phyloP scores from a whole-genome alignment of 225 moss, liverwort and hornwort species.

The Physcomitrium patens region DNA sequence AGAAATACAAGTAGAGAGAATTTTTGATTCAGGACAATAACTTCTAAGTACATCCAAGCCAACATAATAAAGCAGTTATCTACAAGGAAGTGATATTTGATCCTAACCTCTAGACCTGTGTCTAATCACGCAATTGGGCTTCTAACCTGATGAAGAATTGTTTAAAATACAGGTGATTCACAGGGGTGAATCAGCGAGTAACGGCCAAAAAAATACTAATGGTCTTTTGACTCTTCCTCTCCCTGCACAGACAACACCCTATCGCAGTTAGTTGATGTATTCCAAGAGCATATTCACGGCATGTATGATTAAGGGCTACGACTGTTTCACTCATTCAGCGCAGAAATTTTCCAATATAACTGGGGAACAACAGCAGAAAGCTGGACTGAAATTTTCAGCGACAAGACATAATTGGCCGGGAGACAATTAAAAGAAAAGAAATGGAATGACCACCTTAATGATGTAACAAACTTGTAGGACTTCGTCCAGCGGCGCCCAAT shows the following conservation, averaged over 20 bases:
- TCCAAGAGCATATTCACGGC: not conserved
- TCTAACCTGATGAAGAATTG: not conserved
- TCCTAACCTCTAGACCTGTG: not conserved
- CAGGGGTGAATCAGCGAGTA: conserved; percentile 14
- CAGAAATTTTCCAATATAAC: not conserved
- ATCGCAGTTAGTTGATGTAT: not conserved
- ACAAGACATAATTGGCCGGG: not conserved
- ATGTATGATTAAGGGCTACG: not conserved
- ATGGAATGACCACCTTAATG: conserved; percentile 37
- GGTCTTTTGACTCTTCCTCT: conserved; percentile 14
- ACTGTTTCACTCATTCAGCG: not conserved
- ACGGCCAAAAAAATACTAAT: not conserved
- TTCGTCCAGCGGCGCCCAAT: conserved; percentile 63
- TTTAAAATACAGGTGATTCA: conserved; percentile 30
- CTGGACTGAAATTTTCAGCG: not conserved
- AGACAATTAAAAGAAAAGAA: not conserved
- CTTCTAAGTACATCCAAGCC: conserved; percentile 4
- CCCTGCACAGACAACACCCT: conserved; percentile 30
- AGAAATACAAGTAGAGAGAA: not conserved
- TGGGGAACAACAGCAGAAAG: not conserved
- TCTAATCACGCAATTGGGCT: conserved; percentile 1
- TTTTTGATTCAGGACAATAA: conserved; percentile 18
- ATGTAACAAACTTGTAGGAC: conserved; percentile 54
- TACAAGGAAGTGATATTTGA: conserved; percentile 20
- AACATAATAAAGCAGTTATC: conserved; percentile 22